Base-by-base conservation (phyloP, 2,329 filamentous ascomycete genomes). In the Phialocephala sp. region DNA sequence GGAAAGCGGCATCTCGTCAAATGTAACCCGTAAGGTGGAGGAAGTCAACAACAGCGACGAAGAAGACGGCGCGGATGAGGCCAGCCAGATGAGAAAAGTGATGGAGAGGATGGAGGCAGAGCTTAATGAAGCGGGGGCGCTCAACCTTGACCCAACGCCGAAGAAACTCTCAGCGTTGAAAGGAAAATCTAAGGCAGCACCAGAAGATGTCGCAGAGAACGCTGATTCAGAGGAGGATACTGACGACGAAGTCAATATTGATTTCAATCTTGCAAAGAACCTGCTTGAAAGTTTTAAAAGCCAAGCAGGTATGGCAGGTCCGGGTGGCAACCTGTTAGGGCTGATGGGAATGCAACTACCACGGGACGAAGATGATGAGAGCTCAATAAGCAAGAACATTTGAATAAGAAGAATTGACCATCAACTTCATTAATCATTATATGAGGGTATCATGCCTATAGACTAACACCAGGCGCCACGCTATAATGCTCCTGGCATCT, bases 221-320 rank as follows among this genome's bases (percentile, higher is more conserved):
- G 73, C 76, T 2, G 77, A 78, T 59, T 77, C 81, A 8, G 78
- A 83, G 35, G 81, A 86, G 35, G 81, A 86, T 45, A 82, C 84
- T 2, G 83, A 85, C 9, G 83, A 85, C 6, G 88, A 90, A 61
- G 85, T 95, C 4, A 84, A 93, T 68, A 87, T 95, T 35, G 92
- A 98, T 75, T 91, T 93, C 71, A 94, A 95, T 68, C 82, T 99
- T 27, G 93, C 92, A 20, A 93, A 91, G 77, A 98, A 98, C 74
- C 82, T 99, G 62, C 82, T 99, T 1, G 93, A 97, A 77, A 94
- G 92, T 72, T 94, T 99, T 79, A 96, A 97, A 75, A 90, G 91
- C 18, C 94, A 98, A 77, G 92, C 84, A 20, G 95, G 95, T 14
- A 87, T 91, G 82, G 84, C 92, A 37, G 95, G 95, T 0, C 95